These are phyloP conservation scores for Auriculariales sp. DNA, from an alignment of 768 basidiomycete species.

Conservation along the genomic window DNA sequence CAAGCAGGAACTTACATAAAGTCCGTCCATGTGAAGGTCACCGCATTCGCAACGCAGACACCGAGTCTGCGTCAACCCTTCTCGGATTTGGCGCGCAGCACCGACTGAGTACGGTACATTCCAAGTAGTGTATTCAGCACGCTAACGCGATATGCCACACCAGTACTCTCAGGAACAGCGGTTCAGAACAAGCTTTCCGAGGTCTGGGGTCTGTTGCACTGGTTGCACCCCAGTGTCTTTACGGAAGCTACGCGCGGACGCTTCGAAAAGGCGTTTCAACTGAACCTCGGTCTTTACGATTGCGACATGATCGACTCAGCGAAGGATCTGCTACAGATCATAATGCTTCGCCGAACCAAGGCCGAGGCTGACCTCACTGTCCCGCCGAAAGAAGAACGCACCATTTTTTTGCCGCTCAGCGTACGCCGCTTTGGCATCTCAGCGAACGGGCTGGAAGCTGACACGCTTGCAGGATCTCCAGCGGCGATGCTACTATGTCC, in stretches of 20 bases:
- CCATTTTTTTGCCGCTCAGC: conserved; percentile 30
- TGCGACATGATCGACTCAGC: conserved; percentile 32
- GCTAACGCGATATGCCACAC: not conserved
- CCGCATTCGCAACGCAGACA: conserved; percentile 55
- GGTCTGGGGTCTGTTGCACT: conserved; percentile 7
- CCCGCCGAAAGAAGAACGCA: conserved; percentile 42
- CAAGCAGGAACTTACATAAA: not conserved
- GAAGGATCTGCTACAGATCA: conserved; percentile 29
- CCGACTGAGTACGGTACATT: conserved; percentile 32
- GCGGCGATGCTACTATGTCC: not conserved
- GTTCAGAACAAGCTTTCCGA: conserved; percentile 53
- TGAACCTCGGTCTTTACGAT: conserved; percentile 36
- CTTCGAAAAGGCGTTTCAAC: conserved; percentile 40
- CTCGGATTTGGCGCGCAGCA: conserved; percentile 42
- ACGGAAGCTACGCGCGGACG: conserved; percentile 28
- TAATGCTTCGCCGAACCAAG: conserved; percentile 53
- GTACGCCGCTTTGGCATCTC: not conserved
- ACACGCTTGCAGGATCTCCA: not conserved
- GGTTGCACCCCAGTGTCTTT: conserved; percentile 40
- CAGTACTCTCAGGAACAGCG: conserved; percentile 61
- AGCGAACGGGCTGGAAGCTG: not conserved
- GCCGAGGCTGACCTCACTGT: conserved; percentile 31
- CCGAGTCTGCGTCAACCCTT: conserved; percentile 35
- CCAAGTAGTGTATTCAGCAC: not conserved
- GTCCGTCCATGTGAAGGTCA: conserved; percentile 25